phyloP scores from a whole-genome alignment of 2,329 filamentous ascomycete genomes.

The Alternaria triticina region DNA sequence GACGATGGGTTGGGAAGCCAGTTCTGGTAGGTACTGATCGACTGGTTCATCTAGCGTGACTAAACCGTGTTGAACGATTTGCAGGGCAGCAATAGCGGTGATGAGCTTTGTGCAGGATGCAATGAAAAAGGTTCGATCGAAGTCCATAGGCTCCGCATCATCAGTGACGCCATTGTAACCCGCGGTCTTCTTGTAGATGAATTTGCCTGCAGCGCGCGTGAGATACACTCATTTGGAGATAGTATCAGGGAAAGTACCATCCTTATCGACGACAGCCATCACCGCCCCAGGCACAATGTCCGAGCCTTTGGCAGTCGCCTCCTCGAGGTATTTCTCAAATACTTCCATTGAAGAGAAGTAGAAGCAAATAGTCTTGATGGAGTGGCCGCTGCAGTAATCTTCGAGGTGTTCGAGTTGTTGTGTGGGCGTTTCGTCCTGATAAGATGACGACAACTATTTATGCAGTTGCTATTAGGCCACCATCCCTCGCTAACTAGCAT shows the following conservation, averaged over 20 bases:
- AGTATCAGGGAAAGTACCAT: slow-evolving; percentile 8
- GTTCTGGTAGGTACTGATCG: slow-evolving; percentile 27
- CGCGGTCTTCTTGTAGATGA: slow-evolving; percentile 47
- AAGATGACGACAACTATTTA: background rate
- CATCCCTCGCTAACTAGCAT: background rate
- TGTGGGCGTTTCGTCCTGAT: background rate
- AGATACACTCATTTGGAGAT: slow-evolving; percentile 20
- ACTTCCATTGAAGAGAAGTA: slow-evolving; percentile 18
- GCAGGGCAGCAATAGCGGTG: slow-evolving; percentile 36
- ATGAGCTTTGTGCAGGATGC: slow-evolving; percentile 44
- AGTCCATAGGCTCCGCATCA: slow-evolving; percentile 57
- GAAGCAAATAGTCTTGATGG: background rate
- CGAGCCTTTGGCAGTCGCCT: slow-evolving; percentile 22
- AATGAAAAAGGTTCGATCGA: slow-evolving; percentile 59
- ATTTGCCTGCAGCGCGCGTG: slow-evolving; percentile 24
- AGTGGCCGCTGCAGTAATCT: background rate
- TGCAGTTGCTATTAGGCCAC: background rate
- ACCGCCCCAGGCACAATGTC: slow-evolving; percentile 26
- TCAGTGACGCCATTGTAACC: slow-evolving; percentile 44
- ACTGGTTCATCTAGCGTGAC: slow-evolving; percentile 36
- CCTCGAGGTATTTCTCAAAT: slow-evolving; percentile 35
- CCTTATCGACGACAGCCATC: slow-evolving; percentile 28
- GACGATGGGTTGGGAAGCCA: slow-evolving; percentile 25
- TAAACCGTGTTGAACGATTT: slow-evolving; percentile 37
- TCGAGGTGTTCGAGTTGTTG: background rate